Evolutionary conservation across 148 eudicot species (phyloP), one percentile per base, ranked within the genome.

Genomic region (Pharnaceum exiguum): DNA sequence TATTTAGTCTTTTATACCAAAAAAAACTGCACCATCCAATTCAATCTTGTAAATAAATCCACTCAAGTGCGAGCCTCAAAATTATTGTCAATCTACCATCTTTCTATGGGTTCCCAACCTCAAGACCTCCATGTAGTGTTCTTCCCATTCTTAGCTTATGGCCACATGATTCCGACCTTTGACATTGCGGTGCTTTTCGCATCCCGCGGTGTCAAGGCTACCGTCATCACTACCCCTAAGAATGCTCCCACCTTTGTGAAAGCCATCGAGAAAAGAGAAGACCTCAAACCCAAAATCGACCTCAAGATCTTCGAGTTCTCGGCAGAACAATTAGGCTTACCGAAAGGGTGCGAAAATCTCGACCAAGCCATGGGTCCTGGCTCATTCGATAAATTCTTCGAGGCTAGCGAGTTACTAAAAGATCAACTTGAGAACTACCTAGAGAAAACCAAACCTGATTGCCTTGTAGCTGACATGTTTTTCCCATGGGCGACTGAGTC

Each of bases 121-220:
- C 45, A 51, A 32, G 63, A 61, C 7, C 82, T 84, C 15, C 86
- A 82, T 51, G 59, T 81, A 5, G 65, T 65, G 32, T 74, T 84
- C 49, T 59, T 84, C 40, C 90, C 86, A 16, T 0, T 71, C 16
- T 50, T 80, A 79, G 81, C 77, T 26, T 64, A 55, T 19, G 87
- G 93, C 67, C 87, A 85, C 38, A 72, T 72, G 79, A 77, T 85
- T 37, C 87, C 93, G n/a, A 60, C 21, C 8, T 21, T 75, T 1
- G 78, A 82, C 76, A 77, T 69, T 10, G 81, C 83, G 7, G 73
- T 51, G 29, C 77, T 79, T 10, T 79, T 85, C 35, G 68, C 72
- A 17, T 30, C 79, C 11, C 75, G 69, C 0, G 83, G 82, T 32
- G 65, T 77, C 36, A 71, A 57, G 40, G 21, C 70, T 19, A 82